Evolutionary conservation across 306 rosid genomes (phyloP).

Genomic region (Delonix regia): DNA sequence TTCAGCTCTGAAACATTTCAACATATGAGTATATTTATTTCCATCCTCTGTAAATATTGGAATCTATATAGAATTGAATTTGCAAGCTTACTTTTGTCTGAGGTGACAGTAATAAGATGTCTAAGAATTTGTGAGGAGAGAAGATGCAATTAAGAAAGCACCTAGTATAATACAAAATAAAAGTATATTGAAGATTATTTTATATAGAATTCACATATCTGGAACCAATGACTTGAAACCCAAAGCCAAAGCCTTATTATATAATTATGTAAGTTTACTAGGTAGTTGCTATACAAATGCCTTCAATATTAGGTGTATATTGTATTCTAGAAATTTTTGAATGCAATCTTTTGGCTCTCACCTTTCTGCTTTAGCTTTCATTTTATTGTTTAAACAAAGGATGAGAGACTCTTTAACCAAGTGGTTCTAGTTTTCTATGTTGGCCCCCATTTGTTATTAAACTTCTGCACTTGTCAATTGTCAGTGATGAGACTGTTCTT

Average conservation of each 20-base stretch:
- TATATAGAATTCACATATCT: not conserved
- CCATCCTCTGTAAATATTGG: not conserved
- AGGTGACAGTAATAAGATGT: not conserved
- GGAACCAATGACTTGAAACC: not conserved
- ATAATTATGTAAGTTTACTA: not conserved
- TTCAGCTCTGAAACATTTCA: not conserved
- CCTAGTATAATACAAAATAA: not conserved
- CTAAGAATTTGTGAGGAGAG: not conserved
- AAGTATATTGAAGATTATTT: not conserved
- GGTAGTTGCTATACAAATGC: not conserved
- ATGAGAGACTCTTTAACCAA: constrained; percentile 10
- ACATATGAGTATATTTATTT: too few relatives aligned
- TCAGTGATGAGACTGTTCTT: constrained; percentile 11
- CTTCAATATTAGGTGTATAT: not conserved
- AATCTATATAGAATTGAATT: not conserved
- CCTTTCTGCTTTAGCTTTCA: not conserved
- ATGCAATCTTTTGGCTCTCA: not conserved
- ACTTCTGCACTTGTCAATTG: not conserved
- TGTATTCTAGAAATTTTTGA: not conserved
- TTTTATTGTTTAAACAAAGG: not conserved
- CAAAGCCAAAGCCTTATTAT: not conserved
- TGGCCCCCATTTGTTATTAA: not conserved
- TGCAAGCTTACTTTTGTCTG: constrained; percentile 2
- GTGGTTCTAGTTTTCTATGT: constrained; percentile 2
- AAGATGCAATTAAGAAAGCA: not conserved